These are phyloP conservation scores for Nelumbo lutea DNA, from an alignment of 164 flowering plant species.

Conservation along the genomic window DNA sequence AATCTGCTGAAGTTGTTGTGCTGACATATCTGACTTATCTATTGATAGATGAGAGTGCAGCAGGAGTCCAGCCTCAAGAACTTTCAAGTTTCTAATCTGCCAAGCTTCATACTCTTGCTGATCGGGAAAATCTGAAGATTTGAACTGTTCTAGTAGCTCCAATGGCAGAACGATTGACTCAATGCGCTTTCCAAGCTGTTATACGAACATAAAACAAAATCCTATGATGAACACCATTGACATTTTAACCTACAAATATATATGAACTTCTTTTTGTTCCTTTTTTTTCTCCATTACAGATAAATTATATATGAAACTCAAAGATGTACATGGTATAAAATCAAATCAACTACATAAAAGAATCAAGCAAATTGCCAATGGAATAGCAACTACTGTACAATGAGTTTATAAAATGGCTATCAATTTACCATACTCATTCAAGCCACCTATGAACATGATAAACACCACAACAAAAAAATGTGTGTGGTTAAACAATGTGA, in stretches of 20 bases:
- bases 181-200: constrained; percentile 74
- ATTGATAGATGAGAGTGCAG: constrained; percentile 58
- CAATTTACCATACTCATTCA: neutral
- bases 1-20: constrained; percentile 51
- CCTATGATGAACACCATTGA: neutral
- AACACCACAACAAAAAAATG: neutral
- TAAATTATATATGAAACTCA: too few species aligned
- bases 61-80: constrained; percentile 80
- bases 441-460: neutral
- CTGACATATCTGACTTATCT: constrained; percentile 36
- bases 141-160: constrained; percentile 77
- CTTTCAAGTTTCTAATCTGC: constrained; percentile 64
- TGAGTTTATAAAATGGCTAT: neutral
- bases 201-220: constrained; percentile 5
- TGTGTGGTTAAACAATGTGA: too few species aligned
- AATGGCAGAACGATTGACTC: constrained; percentile 80
- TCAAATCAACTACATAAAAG: neutral
- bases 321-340: too few species aligned
- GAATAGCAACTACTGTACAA: neutral
- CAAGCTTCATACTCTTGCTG: constrained; percentile 68
- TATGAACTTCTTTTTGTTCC: neutral
- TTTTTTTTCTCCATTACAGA: too few species aligned
- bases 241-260: neutral
- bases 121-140: constrained; percentile 63
- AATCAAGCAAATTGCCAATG: constrained; percentile 3